Evolutionary conservation across 495 filamentous ascomycete genomes (phyloP).

Genomic region (Tuber brumale): DNA sequence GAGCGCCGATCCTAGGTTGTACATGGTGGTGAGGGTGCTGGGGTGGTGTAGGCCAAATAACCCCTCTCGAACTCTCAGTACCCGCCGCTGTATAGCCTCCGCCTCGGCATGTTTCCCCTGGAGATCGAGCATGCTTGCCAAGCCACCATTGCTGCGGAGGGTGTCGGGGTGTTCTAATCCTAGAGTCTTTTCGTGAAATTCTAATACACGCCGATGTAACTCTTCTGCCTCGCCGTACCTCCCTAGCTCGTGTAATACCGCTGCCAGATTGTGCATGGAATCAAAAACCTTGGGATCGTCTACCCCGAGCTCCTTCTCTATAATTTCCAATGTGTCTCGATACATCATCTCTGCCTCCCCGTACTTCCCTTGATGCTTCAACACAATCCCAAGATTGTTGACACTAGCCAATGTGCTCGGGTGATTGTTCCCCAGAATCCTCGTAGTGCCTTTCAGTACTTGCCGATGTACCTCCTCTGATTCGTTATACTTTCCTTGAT

Average conservation of each 20-base stretch:
- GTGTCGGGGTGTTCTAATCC: background rate
- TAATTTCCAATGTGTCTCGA: background rate
- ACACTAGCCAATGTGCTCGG: constrained; percentile 11
- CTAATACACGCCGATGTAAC: constrained; percentile 9
- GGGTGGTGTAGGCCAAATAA: background rate
- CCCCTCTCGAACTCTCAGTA: background rate
- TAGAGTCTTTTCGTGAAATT: background rate
- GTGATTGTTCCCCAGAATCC: constrained; percentile 15
- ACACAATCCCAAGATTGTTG: constrained; percentile 36
- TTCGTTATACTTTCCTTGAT: constrained; percentile 3
- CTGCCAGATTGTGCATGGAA: background rate
- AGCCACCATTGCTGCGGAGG: background rate
- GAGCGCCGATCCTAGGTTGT: background rate
- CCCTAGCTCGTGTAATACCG: background rate
- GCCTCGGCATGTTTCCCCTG: too few relatives aligned
- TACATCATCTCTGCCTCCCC: too few relatives aligned
- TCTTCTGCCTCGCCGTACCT: constrained; percentile 9
- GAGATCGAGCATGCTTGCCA: background rate
- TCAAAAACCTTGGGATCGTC: background rate
- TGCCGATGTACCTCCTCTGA: constrained; percentile 7
- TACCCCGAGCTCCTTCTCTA: background rate
- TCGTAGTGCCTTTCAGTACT: background rate
- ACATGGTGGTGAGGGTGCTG: background rate
- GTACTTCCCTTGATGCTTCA: constrained; percentile 16
- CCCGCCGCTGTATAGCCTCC: background rate